Evolutionary conservation across 2,329 filamentous ascomycete genomes (phyloP), one percentile per base, ranked within the genome.

Genomic region (Neofusicoccum umdonicola): DNA sequence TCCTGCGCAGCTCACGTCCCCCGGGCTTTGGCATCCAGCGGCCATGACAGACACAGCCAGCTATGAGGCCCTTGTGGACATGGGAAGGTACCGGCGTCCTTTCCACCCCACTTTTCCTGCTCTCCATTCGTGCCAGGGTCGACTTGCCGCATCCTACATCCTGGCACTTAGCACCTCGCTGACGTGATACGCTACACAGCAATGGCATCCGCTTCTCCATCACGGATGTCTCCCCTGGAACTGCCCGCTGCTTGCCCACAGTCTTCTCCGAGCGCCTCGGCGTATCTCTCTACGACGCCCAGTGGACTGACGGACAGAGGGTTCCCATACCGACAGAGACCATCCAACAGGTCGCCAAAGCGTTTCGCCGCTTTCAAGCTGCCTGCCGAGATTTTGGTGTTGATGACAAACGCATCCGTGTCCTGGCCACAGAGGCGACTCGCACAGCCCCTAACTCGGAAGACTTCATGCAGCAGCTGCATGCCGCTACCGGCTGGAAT

Each of bases 181-280:
- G n/a, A 31, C 17, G n/a, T 52, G 19, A 22, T 31, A 22, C n/a
- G n/a, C 34, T 19, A 4, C 19, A 15, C 65, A 92, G 92, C 81
- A 97, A 97, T 81, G 93, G 93, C 71, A 94, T 97, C 71, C 91
- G 93, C 63, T 96, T 96, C 82, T 94, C 92, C 50, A 92, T 97
- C 71, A 91, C 92, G 8, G 88, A 92, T 69, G 83, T 96, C n/a
- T 85, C 88, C 3, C 88, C 90, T 22, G 86, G 87, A 3, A 86
- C 82, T 44, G 84, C 90, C 27, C 89, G 93, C 27, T 86, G 93
- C 27, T 83, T 97, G 47, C 88, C 85, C 17, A 93, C 90, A 31
- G 71, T 97, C 64, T 96, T 92, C 77, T 87, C 90, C 70, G 87
- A 92, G 70, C 88, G 93, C 5, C 89, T 88, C 9, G 85, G 84